Conservation (phyloP, 106 monocot species). For the Posidonia australis region DNA sequence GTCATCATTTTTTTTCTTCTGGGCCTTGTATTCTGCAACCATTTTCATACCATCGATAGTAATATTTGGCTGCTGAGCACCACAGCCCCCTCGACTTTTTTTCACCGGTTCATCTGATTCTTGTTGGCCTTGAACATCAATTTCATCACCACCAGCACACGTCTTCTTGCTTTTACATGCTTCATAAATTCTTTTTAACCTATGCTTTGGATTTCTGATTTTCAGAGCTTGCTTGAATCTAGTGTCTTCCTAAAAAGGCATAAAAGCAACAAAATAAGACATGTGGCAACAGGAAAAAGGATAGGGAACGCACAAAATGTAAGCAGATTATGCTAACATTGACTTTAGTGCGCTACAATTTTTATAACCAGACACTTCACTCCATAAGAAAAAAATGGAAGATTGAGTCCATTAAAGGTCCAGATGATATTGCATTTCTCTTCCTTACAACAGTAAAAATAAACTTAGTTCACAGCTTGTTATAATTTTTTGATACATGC, state of each 20-base stretch:
- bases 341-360: background rate
- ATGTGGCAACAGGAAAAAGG: background rate
- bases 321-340: background rate
- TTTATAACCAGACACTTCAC: no score
- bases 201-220: slow-evolving; percentile 89
- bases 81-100: slow-evolving; percentile 83
- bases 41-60: slow-evolving; percentile 99
- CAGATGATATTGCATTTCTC: no score
- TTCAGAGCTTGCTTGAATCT: slow-evolving; percentile 84
- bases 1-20: slow-evolving; percentile 94
- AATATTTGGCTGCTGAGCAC: slow-evolving; percentile 95
- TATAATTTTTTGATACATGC: no score
- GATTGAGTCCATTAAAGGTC: no score
- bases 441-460: background rate
- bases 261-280: background rate
- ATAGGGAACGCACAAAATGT: background rate
- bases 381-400: no score
- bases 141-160: slow-evolving; percentile 91
- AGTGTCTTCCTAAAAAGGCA: slow-evolving; percentile 53
- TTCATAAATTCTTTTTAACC: slow-evolving; percentile 88
- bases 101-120: slow-evolving; percentile 78
- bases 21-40: slow-evolving; percentile 91
- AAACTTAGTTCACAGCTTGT: no score
- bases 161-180: slow-evolving; percentile 91
- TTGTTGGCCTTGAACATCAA: slow-evolving; percentile 71